phyloP scores from a whole-genome alignment of 2,329 filamentous ascomycete genomes.

The Sporothrix euskadiensis region DNA sequence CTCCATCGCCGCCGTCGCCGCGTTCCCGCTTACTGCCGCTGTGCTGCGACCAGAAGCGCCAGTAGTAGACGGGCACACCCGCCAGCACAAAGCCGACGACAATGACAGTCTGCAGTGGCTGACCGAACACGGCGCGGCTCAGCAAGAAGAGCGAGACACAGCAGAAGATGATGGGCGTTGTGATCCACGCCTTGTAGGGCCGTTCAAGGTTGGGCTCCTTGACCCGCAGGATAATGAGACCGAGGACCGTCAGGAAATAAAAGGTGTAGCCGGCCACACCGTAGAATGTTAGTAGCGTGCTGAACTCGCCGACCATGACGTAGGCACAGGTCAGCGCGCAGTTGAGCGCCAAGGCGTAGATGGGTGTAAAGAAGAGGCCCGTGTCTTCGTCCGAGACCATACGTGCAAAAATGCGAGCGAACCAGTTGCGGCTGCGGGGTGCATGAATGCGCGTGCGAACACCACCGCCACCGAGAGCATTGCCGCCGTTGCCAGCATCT shows the following conservation, averaged over 20 bases:
- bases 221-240: slow-evolving; percentile 86
- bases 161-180: slow-evolving; percentile 96
- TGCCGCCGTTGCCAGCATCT: background rate
- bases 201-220: slow-evolving; percentile 83
- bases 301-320: slow-evolving; percentile 84
- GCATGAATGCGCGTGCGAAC: slow-evolving; percentile 33
- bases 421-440: slow-evolving; percentile 56
- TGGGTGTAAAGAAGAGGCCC: slow-evolving; percentile 88
- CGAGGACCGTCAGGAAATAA: slow-evolving; percentile 93
- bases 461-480: slow-evolving; percentile 20
- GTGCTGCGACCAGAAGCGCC: slow-evolving; percentile 65
- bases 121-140: slow-evolving; percentile 82
- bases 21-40: slow-evolving; percentile 48
- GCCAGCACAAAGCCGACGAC: slow-evolving; percentile 82
- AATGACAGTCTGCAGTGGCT: slow-evolving; percentile 84
- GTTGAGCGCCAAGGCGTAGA: slow-evolving; percentile 87
- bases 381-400: slow-evolving; percentile 73
- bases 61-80: slow-evolving; percentile 87
- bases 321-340: slow-evolving; percentile 71
- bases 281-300: slow-evolving; percentile 92
- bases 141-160: slow-evolving; percentile 94
- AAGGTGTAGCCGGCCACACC: slow-evolving; percentile 96
- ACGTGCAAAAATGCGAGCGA: slow-evolving; percentile 59
- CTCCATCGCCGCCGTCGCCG: slow-evolving; percentile 36
- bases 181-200: slow-evolving; percentile 95